A percentile compares a stretch with the other conserved stretches of the same genome.
phyloP scores from a whole-genome alignment of 352 stramenopile species.

The Globisporangium sylvaticum region DNA sequence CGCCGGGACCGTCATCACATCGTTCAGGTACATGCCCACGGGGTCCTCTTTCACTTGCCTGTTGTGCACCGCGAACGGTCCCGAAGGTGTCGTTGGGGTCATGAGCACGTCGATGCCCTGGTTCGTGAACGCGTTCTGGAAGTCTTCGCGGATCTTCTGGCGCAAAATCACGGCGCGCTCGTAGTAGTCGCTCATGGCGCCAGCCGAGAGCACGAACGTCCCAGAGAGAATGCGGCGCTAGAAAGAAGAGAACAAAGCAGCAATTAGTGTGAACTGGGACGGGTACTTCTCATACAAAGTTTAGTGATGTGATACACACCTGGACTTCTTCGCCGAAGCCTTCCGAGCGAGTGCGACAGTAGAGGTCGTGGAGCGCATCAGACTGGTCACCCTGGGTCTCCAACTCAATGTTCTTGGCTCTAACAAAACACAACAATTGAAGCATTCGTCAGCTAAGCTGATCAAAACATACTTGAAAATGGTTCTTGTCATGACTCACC shows the following conservation, averaged over 20 bases:
- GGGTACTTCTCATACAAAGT: background rate
- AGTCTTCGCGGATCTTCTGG: conserved; percentile 76
- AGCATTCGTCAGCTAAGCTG: background rate
- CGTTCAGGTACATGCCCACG: conserved; percentile 87
- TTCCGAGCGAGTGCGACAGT: conserved; percentile 82
- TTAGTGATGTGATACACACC: conserved; percentile 20
- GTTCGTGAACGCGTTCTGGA: conserved; percentile 48
- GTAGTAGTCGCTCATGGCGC: conserved; percentile 89
- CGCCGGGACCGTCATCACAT: conserved; percentile 90
- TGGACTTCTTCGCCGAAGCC: conserved; percentile 92
- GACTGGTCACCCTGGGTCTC: conserved; percentile 60
- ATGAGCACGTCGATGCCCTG: conserved; percentile 81
- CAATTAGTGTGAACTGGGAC: background rate
- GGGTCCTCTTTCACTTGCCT: conserved; percentile 61
- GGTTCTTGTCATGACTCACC: conserved; percentile 22
- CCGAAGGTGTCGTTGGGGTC: conserved; percentile 82
- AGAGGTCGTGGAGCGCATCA: conserved; percentile 81
- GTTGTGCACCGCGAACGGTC: conserved; percentile 64
- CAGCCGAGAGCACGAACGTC: conserved; percentile 87
- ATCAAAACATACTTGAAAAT: background rate
- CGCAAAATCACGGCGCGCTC: conserved; percentile 79
- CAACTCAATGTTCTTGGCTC: conserved; percentile 47
- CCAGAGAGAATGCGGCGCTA: conserved; percentile 88
- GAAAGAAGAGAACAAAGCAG: background rate
- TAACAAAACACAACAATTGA: conserved; percentile 10